phyloP scores from a whole-genome alignment of 805 yeast genomes.

The Barnettozyma siamensis region DNA sequence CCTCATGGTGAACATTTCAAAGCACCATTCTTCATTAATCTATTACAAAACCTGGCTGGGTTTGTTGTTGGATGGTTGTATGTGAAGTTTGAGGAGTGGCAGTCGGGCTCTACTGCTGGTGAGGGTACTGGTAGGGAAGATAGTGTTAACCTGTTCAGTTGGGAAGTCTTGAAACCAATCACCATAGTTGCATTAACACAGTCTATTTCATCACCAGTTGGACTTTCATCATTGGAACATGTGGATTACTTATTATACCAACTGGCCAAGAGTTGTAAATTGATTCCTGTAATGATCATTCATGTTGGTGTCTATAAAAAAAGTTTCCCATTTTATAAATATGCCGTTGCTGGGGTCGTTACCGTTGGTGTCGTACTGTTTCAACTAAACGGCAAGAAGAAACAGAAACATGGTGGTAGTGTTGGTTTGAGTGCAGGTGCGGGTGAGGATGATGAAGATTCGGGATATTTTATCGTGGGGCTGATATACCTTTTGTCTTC shows the following conservation, averaged over 20 bases:
- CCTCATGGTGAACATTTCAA: constrained; percentile 47
- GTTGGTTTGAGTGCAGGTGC: neutral
- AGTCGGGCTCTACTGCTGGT: no score
- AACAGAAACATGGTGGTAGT: no score
- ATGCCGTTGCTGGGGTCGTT: constrained; percentile 69
- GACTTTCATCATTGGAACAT: constrained; percentile 69
- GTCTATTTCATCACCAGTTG: constrained; percentile 77
- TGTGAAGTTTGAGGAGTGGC: constrained; percentile 32
- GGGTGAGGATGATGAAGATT: constrained; percentile 32
- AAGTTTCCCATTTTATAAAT: constrained; percentile 68
- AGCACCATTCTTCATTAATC: constrained; percentile 74
- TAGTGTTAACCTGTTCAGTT: constrained; percentile 16
- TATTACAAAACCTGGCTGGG: constrained; percentile 71
- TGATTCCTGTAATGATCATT: constrained; percentile 89
- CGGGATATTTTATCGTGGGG: constrained; percentile 49
- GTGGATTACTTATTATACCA: constrained; percentile 82
- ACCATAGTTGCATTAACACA: constrained; percentile 42
- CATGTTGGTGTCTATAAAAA: constrained; percentile 68
- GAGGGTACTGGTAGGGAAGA: no score
- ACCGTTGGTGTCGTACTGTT: constrained; percentile 80
- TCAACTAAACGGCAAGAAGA: constrained; percentile 35
- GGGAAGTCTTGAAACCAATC: constrained; percentile 18
- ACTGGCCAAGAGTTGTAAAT: constrained; percentile 87
- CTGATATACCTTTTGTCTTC: constrained; percentile 51
- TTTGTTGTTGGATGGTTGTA: constrained; percentile 61